Evolutionary conservation across 306 rosid species (phyloP).

Genomic region (Inga laurina): DNA sequence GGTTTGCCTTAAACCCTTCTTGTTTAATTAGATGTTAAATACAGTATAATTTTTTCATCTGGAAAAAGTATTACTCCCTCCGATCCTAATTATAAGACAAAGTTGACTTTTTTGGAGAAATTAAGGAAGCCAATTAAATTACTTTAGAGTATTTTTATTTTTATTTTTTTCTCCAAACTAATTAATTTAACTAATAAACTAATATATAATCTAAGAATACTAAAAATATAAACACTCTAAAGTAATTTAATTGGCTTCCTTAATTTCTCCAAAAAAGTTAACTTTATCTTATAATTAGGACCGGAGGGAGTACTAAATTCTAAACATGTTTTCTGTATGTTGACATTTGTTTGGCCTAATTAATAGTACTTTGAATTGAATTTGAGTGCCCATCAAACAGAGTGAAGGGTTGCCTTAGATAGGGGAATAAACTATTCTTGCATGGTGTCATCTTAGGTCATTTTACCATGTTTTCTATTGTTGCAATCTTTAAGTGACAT

Average conservation of each 20-base stretch:
- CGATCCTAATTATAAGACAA: no score
- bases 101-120: no score
- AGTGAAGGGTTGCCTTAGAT: neutral
- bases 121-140: no score
- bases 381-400: neutral
- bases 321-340: constrained; percentile 12
- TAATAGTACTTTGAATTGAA: constrained; percentile 6
- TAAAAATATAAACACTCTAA: no score
- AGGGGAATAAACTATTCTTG: constrained; percentile 14
- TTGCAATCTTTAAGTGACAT: constrained; percentile 1
- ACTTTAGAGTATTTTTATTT: no score
- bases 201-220: no score
- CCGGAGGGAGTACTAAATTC: no score
- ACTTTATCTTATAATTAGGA: no score
- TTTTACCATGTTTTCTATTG: constrained; percentile 16
- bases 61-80: neutral
- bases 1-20: constrained; percentile 8
- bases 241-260: no score
- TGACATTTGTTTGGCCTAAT: constrained; percentile 27
- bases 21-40: constrained; percentile 24
- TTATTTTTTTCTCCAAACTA: no score
- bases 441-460: constrained; percentile 21
- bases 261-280: no score
- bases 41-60: neutral
- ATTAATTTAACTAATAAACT: no score